These are phyloP conservation scores for Didymella sp. DNA, from an alignment of 2,329 filamentous ascomycete genomes.

Conservation along the genomic window DNA sequence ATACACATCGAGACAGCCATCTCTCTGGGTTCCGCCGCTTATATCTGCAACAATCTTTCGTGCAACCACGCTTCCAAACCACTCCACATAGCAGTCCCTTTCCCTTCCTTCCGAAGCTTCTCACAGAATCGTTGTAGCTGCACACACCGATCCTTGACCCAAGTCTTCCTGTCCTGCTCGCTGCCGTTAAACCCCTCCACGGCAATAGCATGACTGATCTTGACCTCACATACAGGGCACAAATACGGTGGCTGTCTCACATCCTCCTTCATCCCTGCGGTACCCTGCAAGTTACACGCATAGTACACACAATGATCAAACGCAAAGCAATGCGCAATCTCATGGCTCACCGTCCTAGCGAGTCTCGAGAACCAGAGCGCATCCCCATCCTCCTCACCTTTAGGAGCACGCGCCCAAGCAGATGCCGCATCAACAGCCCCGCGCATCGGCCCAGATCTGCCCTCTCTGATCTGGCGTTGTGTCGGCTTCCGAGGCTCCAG, in stretches of 20 bases:
- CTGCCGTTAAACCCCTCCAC: background rate
- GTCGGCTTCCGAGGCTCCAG: conserved; percentile 21
- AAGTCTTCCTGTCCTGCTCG: background rate
- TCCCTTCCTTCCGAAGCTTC: background rate
- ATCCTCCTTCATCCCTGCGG: conserved; percentile 64
- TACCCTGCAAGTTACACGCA: conserved; percentile 70
- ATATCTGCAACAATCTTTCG: background rate
- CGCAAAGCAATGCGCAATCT: conserved; percentile 72
- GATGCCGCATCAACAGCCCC: conserved; percentile 23
- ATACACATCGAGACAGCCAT: conserved; percentile 19
- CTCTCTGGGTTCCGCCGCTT: background rate
- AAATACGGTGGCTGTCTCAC: conserved; percentile 68
- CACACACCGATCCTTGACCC: background rate
- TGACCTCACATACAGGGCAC: conserved; percentile 66
- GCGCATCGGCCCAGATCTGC: conserved; percentile 23
- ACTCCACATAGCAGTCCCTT: conserved; percentile 1
- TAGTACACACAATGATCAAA: conserved; percentile 71
- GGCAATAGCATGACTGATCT: conserved; percentile 49
- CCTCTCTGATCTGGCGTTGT: conserved; percentile 17
- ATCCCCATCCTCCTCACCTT: background rate
- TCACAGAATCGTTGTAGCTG: background rate
- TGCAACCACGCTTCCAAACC: conserved; percentile 1
- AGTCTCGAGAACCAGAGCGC: conserved; percentile 65
- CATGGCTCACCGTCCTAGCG: conserved; percentile 64
- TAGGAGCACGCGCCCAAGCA: background rate